Conservation (phyloP, 140 eudicot species). For the Cichorium intybus region DNA sequence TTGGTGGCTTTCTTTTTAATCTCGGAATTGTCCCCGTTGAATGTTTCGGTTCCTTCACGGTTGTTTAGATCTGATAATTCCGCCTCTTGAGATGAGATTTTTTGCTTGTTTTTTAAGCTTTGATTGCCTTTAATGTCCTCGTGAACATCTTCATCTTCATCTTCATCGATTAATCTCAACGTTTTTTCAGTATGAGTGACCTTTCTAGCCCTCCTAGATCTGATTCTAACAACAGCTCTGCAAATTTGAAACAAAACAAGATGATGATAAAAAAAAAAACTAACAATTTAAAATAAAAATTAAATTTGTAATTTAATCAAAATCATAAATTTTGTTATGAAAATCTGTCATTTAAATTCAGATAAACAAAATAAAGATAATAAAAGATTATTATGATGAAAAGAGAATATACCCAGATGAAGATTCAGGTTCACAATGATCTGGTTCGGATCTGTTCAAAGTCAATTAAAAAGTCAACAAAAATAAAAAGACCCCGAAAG, state of each 20-base stretch:
- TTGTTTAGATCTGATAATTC: slow-evolving; percentile 8
- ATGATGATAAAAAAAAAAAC: too few species aligned
- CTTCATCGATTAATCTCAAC: slow-evolving; percentile 25
- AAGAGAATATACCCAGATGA: too few species aligned
- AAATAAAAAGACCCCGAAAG: too few species aligned
- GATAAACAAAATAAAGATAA: too few species aligned
- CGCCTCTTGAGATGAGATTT: neutral
- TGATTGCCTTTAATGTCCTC: slow-evolving; percentile 13
- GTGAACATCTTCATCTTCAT: slow-evolving; percentile 27
- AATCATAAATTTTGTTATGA: too few species aligned
- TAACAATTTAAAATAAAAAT: too few species aligned
- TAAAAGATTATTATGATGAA: too few species aligned
- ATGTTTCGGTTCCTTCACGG: slow-evolving; percentile 10
- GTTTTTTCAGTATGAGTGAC: slow-evolving; percentile 29
- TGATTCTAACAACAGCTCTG: slow-evolving; percentile 27
- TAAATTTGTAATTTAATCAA: too few species aligned
- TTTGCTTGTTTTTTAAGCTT: slow-evolving; percentile 4
- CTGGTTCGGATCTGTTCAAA: too few species aligned
- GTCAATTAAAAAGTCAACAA: too few species aligned
- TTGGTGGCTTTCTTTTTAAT: slow-evolving; percentile 12
- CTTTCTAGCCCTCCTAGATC: slow-evolving; percentile 34
- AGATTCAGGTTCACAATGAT: too few species aligned
- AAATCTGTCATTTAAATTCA: too few species aligned
- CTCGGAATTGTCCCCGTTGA: slow-evolving; percentile 8
- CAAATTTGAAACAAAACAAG: slow-evolving; percentile 5